Evolutionary conservation across 768 basidiomycete species (phyloP).

Genomic region (Suillus subluteus): DNA sequence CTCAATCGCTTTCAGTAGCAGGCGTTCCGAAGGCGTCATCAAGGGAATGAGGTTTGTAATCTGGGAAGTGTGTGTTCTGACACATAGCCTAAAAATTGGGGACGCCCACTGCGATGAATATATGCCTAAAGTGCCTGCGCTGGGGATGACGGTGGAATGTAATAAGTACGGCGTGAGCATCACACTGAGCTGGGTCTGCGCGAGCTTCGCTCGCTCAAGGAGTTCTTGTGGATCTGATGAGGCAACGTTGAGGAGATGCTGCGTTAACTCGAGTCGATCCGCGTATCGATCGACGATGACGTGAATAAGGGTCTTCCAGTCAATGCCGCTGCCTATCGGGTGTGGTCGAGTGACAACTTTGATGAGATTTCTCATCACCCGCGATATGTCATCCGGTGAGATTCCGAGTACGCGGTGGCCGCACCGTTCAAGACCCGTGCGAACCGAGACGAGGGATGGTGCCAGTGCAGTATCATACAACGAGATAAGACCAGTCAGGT

Average conservation of each 20-base stretch:
- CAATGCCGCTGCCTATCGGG: slow-evolving; percentile 35
- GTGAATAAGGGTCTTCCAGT: slow-evolving; percentile 45
- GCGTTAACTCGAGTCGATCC: slow-evolving; percentile 45
- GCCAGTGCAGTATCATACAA: slow-evolving; percentile 32
- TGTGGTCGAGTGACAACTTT: slow-evolving; percentile 9
- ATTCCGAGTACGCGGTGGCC: slow-evolving; percentile 22
- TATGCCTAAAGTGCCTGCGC: background rate
- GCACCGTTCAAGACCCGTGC: slow-evolving; percentile 23
- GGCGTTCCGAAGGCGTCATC: slow-evolving; percentile 32
- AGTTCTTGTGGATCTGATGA: slow-evolving; percentile 17
- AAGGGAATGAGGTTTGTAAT: slow-evolving; percentile 17
- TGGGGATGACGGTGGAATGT: slow-evolving; percentile 13
- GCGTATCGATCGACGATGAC: slow-evolving; percentile 45
- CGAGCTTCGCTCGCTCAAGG: slow-evolving; percentile 12
- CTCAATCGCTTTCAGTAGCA: slow-evolving; percentile 31
- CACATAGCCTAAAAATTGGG: slow-evolving; percentile 36
- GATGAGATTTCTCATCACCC: slow-evolving; percentile 13
- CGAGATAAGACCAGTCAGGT: slow-evolving; percentile 26
- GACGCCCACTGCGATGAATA: slow-evolving; percentile 28
- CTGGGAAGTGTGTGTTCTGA: slow-evolving; percentile 31
- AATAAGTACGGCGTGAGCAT: slow-evolving; percentile 20
- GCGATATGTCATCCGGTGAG: slow-evolving; percentile 18
- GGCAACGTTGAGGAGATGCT: slow-evolving; percentile 36
- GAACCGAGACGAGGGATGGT: slow-evolving; percentile 20
- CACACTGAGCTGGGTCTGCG: slow-evolving; percentile 25